Evolutionary conservation across 2,329 filamentous ascomycete genomes (phyloP), one percentile per base, ranked within the genome.

Genomic region (Aureobasidium sp.): DNA sequence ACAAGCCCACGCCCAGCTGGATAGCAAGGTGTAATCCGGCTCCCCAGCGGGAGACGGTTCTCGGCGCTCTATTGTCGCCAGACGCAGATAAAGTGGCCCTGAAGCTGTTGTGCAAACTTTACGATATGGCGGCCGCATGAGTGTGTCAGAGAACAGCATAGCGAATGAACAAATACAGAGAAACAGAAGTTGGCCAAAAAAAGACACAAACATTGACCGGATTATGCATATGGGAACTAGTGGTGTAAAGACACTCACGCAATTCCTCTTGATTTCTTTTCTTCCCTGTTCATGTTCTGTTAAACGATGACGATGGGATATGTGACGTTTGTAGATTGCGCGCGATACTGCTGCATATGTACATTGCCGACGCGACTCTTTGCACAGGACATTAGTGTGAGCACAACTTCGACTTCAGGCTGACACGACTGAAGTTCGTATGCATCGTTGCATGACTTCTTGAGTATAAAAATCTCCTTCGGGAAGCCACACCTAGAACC

Each of bases 61-160:
- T 80, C 2, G 77, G 77, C 19, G 78, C 77, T 24, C 67, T 79
- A n/a, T 71, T 78, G 66, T 75, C 74, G 62, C 71, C 73, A 12
- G 72, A 73, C 44, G 70, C 77, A 47, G 78, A 80, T 65, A 72
- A 73, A 50, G 71, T 72, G 58, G 75, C 75, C 60, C 65, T 80
- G 66, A 74, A 74, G 56, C 70, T 79, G 66, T 65, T 76, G n/a
- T 74, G 71, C 40, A 68, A 67, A 11, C 62, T 73, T 62, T 69
- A 71, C 60, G 71, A 72, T 49, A 69, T 73, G 70, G 70, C 68
- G 22, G 35, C 57, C 12, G 45, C 57, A n/a, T 60, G 57, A 60
- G 31, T 9, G 11, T 7, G 22, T n/a, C 29, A 11, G 29, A 27
- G 27, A 33, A 35, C n/a, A 35, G 37, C 35, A 42, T 33, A 54